Percentiles rank a stretch among this genome's conserved stretches.
These are phyloP conservation scores for Phragmites australis DNA, from an alignment of 176 grass and related monocot genomes.

Conservation along the genomic window DNA sequence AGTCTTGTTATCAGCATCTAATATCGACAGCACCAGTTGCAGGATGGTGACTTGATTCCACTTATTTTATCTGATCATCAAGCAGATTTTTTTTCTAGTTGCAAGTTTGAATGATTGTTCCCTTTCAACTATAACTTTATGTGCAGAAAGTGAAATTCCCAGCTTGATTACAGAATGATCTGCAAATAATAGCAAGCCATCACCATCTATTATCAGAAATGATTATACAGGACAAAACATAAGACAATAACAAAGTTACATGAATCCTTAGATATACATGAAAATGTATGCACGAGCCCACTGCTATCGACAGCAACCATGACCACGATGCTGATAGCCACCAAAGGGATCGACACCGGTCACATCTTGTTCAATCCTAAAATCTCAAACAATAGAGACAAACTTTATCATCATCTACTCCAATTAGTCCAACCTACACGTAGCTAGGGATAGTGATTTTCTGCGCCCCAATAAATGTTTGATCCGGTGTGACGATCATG, in stretches of 20 bases:
- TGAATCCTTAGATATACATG: background rate
- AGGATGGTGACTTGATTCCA: background rate
- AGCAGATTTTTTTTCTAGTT: background rate
- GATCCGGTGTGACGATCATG: conserved; percentile 12
- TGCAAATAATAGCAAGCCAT: background rate
- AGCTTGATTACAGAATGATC: background rate
- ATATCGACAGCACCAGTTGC: background rate
- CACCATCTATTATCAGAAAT: conserved; percentile 5
- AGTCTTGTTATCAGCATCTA: background rate
- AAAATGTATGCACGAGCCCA: conserved; percentile 1
- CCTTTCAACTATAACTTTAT: conserved; percentile 25
- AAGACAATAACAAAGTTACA: background rate
- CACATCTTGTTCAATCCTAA: conserved; percentile 29
- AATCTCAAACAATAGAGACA: background rate
- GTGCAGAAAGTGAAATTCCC: conserved; percentile 15
- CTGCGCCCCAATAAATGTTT: background rate
- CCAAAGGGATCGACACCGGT: background rate
- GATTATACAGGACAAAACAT: background rate
- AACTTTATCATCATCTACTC: conserved; percentile 17
- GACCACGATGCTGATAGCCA: conserved; percentile 33
- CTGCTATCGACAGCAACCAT: conserved; percentile 24
- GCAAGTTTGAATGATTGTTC: background rate
- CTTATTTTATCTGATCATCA: conserved; percentile 1
- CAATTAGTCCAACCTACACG: conserved; percentile 14
- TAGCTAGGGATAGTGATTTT: conserved; percentile 14